Evolutionary conservation across 257 asterid species (phyloP).

Genomic region (Nicotiana tabacum): DNA sequence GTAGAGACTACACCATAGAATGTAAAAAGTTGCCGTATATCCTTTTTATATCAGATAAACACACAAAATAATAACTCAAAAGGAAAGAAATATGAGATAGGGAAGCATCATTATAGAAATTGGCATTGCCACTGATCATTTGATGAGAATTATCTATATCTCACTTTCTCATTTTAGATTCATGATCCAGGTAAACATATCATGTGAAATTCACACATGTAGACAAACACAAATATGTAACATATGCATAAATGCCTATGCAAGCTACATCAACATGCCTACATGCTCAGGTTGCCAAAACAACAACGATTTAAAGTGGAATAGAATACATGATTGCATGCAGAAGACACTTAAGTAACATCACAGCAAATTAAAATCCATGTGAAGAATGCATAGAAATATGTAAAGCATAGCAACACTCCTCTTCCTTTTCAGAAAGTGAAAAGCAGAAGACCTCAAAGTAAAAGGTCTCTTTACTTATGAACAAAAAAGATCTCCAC

Average conservation of each 20-base stretch:
- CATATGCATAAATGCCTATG: neutral
- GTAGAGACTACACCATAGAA: neutral
- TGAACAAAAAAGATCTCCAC: too few species aligned
- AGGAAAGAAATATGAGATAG: neutral
- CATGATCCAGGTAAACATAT: neutral
- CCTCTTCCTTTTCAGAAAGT: neutral
- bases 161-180: neutral
- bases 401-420: neutral
- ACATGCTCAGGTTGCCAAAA: neutral
- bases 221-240: neutral
- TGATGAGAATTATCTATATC: neutral
- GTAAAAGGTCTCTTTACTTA: neutral
- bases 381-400: constrained; percentile 5
- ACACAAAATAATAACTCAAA: neutral
- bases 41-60: neutral
- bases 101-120: neutral
- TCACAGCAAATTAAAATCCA: neutral
- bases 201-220: neutral
- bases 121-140: too few species aligned
- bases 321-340: neutral
- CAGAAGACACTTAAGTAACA: neutral
- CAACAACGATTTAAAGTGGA: neutral
- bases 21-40: neutral
- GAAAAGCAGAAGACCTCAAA: neutral
- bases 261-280: neutral